Percentiles rank a stretch among this genome's conserved stretches.
phyloP scores from a whole-genome alignment of 148 eudicot genomes.

The Nyssa sinensis region DNA sequence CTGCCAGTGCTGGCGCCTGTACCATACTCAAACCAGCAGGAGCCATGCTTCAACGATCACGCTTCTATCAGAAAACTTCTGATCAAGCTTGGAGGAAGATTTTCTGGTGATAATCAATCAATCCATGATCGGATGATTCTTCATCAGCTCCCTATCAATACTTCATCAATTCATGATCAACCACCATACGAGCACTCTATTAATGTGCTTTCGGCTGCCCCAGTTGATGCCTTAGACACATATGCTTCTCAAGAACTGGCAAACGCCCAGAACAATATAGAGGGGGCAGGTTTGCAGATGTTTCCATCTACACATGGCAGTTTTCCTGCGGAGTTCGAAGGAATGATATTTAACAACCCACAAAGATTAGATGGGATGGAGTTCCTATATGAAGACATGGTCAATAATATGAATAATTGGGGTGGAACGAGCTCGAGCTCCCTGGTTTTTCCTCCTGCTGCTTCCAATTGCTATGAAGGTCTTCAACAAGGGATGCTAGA shows the following conservation, averaged over 20 bases:
- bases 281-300: neutral
- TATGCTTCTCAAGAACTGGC: neutral
- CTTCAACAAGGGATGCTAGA: constrained; percentile 23
- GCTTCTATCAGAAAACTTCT: constrained; percentile 52
- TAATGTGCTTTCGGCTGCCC: constrained; percentile 7
- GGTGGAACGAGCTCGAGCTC: constrained; percentile 46
- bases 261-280: neutral
- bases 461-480: constrained; percentile 24
- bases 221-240: constrained; percentile 6
- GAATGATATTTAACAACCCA: constrained; percentile 38
- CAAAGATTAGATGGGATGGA: constrained; percentile 47
- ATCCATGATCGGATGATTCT: neutral
- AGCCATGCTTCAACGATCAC: constrained; percentile 42
- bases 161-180: constrained; percentile 1
- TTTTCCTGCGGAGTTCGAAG: constrained; percentile 37
- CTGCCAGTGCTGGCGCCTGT: constrained; percentile 22
- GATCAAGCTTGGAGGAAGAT: constrained; percentile 58
- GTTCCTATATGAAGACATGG: constrained; percentile 43
- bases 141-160: constrained; percentile 12
- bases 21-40: constrained; percentile 31
- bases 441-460: constrained; percentile 28
- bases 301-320: constrained; percentile 25
- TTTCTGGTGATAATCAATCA: constrained; percentile 20
- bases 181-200: constrained; percentile 11
- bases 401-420: constrained; percentile 30